Percentiles rank a stretch among this genome's conserved stretches.
Conservation (phyloP, 2,329 filamentous ascomycete genomes). For the Fusarium sp. region DNA sequence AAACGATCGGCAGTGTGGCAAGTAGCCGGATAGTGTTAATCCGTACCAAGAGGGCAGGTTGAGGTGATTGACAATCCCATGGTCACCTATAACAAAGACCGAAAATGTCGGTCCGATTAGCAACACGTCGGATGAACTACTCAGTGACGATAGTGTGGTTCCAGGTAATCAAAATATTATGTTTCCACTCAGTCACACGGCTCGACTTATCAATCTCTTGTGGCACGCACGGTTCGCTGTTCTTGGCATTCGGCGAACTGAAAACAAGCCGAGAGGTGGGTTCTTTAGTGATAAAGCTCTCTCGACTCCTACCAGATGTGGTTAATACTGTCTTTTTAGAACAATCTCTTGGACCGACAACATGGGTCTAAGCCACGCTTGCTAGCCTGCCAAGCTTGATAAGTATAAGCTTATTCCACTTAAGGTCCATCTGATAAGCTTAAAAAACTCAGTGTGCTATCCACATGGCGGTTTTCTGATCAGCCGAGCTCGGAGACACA, state of each 20-base stretch:
- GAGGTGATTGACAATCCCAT: rapidly evolving
- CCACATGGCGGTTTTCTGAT: background rate
- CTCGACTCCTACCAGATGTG: background rate
- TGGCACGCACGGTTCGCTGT: background rate
- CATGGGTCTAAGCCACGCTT: rapidly evolving
- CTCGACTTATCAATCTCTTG: background rate
- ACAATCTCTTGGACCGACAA: background rate
- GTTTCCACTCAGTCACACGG: background rate
- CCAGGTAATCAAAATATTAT: rapidly evolving
- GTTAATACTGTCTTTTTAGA: background rate
- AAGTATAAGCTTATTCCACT: background rate
- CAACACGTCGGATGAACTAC: background rate
- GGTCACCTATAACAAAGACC: background rate
- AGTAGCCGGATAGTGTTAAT: too few relatives aligned
- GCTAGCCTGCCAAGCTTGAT: background rate
- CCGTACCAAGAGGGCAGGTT: too few relatives aligned
- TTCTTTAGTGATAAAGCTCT: background rate
- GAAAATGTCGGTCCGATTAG: background rate
- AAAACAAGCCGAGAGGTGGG: background rate
- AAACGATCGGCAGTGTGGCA: too few relatives aligned
- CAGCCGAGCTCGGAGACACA: background rate
- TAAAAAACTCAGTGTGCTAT: background rate
- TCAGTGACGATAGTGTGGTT: too few relatives aligned
- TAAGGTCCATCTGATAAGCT: background rate
- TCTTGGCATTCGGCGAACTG: background rate